Evolutionary conservation across 257 asterid species (phyloP).

Genomic region (Verbena officinalis): DNA sequence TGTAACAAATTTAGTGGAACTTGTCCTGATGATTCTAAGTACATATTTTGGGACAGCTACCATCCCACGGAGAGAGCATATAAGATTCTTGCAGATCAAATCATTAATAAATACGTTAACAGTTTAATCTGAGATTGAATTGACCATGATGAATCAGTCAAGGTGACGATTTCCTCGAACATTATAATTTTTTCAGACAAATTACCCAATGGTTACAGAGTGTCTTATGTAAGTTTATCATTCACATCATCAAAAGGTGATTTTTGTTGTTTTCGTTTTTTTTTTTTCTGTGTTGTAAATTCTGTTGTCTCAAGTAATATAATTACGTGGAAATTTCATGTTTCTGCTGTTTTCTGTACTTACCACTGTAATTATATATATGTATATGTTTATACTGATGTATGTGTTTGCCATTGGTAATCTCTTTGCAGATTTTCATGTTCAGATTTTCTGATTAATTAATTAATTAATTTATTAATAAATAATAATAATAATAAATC

Average conservation of each 20-base stretch:
- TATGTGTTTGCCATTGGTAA: too few species aligned
- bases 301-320: background rate
- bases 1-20: conserved; percentile 40
- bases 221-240: background rate
- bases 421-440: too few species aligned
- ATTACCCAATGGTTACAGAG: background rate
- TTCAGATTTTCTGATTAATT: background rate
- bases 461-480: background rate
- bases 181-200: background rate
- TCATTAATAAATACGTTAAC: conserved; percentile 29
- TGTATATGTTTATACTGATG: too few species aligned
- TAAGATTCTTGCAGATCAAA: conserved; percentile 30
- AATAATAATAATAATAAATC: background rate
- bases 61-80: conserved; percentile 53
- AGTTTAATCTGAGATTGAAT: conserved; percentile 13
- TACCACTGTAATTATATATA: too few species aligned
- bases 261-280: too few species aligned
- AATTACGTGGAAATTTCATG: background rate
- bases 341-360: background rate
- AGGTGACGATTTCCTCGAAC: too few species aligned
- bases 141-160: background rate
- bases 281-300: background rate
- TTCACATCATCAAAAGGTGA: background rate
- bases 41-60: conserved; percentile 59
- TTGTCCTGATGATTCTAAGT: conserved; percentile 39